These are phyloP conservation scores for Fusarium illudens DNA, from an alignment of 2,329 filamentous ascomycete genomes.

Conservation along the genomic window DNA sequence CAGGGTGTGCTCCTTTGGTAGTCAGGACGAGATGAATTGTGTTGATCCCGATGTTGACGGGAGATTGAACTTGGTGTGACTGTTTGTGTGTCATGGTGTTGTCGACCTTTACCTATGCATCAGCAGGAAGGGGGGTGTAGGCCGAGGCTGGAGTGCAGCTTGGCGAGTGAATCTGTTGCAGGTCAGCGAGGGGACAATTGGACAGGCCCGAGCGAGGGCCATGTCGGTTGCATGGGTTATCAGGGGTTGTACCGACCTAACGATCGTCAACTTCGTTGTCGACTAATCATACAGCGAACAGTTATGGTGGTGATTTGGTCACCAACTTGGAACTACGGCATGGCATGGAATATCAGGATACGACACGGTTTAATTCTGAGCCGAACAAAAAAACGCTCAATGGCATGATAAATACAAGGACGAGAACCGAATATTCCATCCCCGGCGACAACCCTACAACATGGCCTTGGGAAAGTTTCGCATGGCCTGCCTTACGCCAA, in stretches of 20 bases:
- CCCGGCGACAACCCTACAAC: constrained; percentile 60
- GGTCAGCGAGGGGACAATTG: background rate
- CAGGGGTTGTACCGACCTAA: background rate
- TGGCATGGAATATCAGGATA: background rate
- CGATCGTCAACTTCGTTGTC: background rate
- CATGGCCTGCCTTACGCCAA: constrained; percentile 85
- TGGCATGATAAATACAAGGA: constrained; percentile 18
- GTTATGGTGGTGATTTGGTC: background rate
- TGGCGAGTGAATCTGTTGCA: background rate
- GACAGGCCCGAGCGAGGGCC: background rate
- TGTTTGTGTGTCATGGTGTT: constrained; percentile 38
- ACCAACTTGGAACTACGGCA: background rate
- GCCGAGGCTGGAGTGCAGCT: constrained; percentile 17
- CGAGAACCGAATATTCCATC: background rate
- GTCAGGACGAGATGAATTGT: constrained; percentile 51
- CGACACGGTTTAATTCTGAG: background rate
- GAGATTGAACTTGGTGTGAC: constrained; percentile 42
- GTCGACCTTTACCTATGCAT: constrained; percentile 19
- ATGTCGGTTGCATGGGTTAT: background rate
- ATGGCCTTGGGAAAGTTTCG: constrained; percentile 86
- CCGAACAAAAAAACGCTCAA: background rate
- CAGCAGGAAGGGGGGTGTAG: constrained; percentile 20
- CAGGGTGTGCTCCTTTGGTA: constrained; percentile 47
- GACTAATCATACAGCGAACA: background rate
- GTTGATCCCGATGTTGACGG: constrained; percentile 45